Base-by-base conservation (phyloP, 1,139 yeast species). In the Candida glucosophila region DNA sequence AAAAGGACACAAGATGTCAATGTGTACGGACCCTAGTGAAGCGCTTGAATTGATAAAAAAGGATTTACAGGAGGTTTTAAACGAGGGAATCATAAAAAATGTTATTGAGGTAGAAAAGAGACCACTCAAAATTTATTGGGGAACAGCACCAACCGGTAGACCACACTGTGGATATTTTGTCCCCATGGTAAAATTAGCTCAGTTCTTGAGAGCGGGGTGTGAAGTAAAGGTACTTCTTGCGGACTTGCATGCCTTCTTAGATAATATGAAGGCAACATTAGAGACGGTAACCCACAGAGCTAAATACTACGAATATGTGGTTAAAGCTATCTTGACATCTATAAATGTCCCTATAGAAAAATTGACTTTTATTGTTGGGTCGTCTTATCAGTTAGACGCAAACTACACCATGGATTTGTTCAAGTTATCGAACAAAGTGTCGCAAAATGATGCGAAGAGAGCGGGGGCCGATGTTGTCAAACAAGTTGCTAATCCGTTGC, bases 391-490 rank as follows among this genome's bases (percentile, higher is more conserved):
- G 59, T 62, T 78, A 34, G 57, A 70, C 13, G 69, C 76, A 8
- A 74, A 80, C 19, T 92, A 82, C 62, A 80, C 94, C 12, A 51
- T 92, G 75, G 99, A 92, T 47, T 58, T 90, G 27, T 92, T 86
- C 70, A 75, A 75, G 51, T 55, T 90, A 48, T 71, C 92, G 23
- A 88, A 90, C 51, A 55, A 64, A 23, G 95, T 83, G 15, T 77
- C 94, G 14, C 95, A 83, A 58, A 88, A 90, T 50, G 97, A 88
- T 49, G 96, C 97, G 39, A 85, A 85, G 63, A 77, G 98, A 55
- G 99, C 99, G 2, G 99, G 99, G 50, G 98, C 99, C 9, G 99
- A 92, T 56, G 99, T 92, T 31, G 99, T 92, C 36, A 92, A 92
- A 55, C 98, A 92, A 61, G 96, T 88, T 28, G 77, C 85, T 23